Evolutionary conservation across 257 asterid genomes (phyloP), one percentile per base, ranked within the genome.

Genomic region (Solanum verrucosum): DNA sequence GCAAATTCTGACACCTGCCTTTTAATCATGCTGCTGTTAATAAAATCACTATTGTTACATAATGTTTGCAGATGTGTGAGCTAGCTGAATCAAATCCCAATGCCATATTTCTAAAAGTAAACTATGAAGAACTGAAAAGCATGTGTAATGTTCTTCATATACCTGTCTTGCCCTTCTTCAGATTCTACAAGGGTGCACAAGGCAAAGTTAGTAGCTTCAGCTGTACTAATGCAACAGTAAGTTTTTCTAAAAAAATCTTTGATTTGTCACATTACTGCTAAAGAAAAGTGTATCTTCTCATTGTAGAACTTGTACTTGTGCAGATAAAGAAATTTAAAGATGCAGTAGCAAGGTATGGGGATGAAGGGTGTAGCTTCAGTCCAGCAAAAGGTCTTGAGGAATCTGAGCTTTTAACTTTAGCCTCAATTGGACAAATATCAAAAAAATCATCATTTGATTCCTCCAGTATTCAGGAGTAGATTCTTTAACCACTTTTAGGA

Each of bases 261-360:
- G 9, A 70, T 15, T 31, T 15, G 37, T 31, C 12, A 10, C 38
- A 31, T 14, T 5, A 65, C 68, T 21, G 15, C 71, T 21, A 21
- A 4, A 56, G 56, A 46, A 7, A 49, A 18, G n/a, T 52, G 23
- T 6, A 78, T 2, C 4, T 25, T 44, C 25, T 25, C 9, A 79
- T 27, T n/a, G 25, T 79, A 27, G n/a, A 79, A 16, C 6, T 27
- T 79, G 67, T 2, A 44, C 16, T 25, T 42, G 15, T 81, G 68
- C 40, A 46, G 85, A 46, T 95, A 92, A 95, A 93, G 94, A 96
- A 96, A 87, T 96, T 96, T 85, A 94, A 90, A 90, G 96, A 94
- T 89, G 98, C 98, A 59, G 78, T 96, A 88, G 93, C 94, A 4
- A 96, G 93, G 70, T 91, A 96, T 72, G 95, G 97, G 72, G 87